phyloP scores from a whole-genome alignment of 2,329 filamentous ascomycete genomes.

The Myriosclerotinia curreyana region DNA sequence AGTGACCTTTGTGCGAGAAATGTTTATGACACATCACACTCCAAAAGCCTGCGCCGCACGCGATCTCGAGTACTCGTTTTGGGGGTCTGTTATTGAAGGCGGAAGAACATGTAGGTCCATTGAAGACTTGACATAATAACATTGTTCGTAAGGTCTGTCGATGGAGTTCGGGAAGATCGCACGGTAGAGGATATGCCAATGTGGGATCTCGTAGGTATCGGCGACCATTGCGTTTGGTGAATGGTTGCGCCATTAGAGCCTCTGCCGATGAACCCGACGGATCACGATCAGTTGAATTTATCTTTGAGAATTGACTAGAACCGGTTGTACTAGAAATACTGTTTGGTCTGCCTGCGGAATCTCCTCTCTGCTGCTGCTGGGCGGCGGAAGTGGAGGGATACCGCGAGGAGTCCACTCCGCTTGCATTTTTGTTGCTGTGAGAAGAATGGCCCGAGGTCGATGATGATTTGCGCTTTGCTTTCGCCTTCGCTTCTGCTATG shows the following conservation, averaged over 20 bases:
- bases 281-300: slow-evolving; percentile 32
- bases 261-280: slow-evolving; percentile 26
- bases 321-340: slow-evolving; percentile 36
- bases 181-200: slow-evolving; percentile 78
- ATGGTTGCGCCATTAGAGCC: slow-evolving; percentile 47
- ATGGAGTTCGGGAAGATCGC: slow-evolving; percentile 83
- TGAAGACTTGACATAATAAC: slow-evolving; percentile 76
- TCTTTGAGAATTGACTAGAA: slow-evolving; percentile 35
- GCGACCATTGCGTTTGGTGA: slow-evolving; percentile 72
- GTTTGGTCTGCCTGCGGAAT: slow-evolving; percentile 31
- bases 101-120: slow-evolving; percentile 73
- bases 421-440: slow-evolving; percentile 33
- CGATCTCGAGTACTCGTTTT: slow-evolving; percentile 76
- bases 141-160: slow-evolving; percentile 82
- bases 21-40: slow-evolving; percentile 82
- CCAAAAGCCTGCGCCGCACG: slow-evolving; percentile 87
- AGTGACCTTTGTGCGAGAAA: slow-evolving; percentile 65
- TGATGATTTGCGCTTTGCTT: slow-evolving; percentile 31
- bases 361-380: slow-evolving; percentile 26
- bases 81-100: slow-evolving; percentile 65
- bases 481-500: slow-evolving; percentile 27
- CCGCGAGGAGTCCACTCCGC: slow-evolving; percentile 32
- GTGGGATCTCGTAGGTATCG: slow-evolving; percentile 75
- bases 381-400: slow-evolving; percentile 24
- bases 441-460: slow-evolving; percentile 31